phyloP scores from a whole-genome alignment of 495 filamentous ascomycete species.

The Neurospora pannonica region DNA sequence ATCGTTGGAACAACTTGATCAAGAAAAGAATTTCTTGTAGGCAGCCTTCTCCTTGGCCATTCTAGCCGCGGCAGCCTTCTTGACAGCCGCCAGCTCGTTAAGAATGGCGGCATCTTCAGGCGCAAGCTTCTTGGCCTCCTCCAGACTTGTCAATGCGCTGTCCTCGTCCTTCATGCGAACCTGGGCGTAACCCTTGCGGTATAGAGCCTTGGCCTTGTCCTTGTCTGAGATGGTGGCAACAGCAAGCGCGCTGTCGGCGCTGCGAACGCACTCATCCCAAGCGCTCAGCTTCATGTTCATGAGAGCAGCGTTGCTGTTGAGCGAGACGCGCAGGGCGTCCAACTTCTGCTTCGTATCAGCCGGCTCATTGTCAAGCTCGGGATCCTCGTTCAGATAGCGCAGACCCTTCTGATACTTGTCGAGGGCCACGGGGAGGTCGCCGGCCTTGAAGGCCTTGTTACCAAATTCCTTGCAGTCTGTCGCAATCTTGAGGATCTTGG shows the following conservation, averaged over 20 bases:
- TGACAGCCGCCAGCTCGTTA: conserved; percentile 65
- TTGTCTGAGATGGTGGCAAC: conserved; percentile 54
- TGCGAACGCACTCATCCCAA: conserved; percentile 56
- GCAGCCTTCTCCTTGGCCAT: conserved; percentile 80
- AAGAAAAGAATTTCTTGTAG: conserved; percentile 77
- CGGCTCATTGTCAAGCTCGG: conserved; percentile 59
- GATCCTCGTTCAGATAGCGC: conserved; percentile 86
- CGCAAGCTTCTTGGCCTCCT: conserved; percentile 61
- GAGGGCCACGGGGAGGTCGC: conserved; percentile 59
- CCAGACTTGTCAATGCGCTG: conserved; percentile 64
- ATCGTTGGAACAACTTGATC: background rate
- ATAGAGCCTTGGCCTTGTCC: conserved; percentile 83
- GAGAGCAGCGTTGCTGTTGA: conserved; percentile 32
- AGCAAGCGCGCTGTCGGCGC: conserved; percentile 65
- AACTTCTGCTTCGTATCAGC: conserved; percentile 56
- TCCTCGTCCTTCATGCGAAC: conserved; percentile 79
- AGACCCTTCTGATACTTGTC: conserved; percentile 98
- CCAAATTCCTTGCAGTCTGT: conserved; percentile 85
- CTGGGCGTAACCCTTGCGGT: conserved; percentile 66
- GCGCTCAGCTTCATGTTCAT: conserved; percentile 70
- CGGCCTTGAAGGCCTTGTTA: conserved; percentile 81
- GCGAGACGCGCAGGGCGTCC: conserved; percentile 45
- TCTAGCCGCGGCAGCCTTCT: conserved; percentile 62
- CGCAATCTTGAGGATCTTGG: conserved; percentile 67
- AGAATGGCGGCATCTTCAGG: conserved; percentile 68